A percentile compares a stretch with the other conserved stretches of the same genome.
These are phyloP conservation scores for Backusella psychrophila DNA, from an alignment of 192 early-diverging fungal species.

Conservation along the genomic window DNA sequence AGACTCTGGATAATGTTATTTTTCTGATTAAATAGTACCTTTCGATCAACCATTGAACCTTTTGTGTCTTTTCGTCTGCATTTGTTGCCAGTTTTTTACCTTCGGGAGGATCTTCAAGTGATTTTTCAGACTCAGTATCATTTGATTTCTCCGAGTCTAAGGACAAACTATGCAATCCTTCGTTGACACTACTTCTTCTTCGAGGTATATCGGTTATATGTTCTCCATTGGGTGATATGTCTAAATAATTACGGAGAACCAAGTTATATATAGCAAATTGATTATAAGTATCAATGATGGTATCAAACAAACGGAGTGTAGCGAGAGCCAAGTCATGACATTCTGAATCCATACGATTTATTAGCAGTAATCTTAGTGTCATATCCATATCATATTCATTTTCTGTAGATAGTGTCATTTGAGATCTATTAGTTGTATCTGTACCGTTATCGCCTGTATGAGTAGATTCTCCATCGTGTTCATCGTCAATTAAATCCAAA, in stretches of 20 bases:
- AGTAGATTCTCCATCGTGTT: constrained; percentile 5
- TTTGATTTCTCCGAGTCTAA: not conserved
- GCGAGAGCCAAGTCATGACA: constrained; percentile 46
- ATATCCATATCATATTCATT: constrained; percentile 12
- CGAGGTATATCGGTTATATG: constrained; percentile 21
- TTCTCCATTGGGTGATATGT: constrained; percentile 29
- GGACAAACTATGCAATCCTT: constrained; percentile 4
- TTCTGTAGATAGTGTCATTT: constrained; percentile 4
- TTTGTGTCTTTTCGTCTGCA: constrained; percentile 29
- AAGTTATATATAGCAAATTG: constrained; percentile 60
- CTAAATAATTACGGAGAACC: constrained; percentile 54
- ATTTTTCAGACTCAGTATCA: not conserved
- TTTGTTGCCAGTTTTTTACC: constrained; percentile 2
- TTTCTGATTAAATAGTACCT: constrained; percentile 10
- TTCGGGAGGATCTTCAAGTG: constrained; percentile 14
- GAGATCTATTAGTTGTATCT: not conserved
- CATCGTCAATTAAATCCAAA: constrained; percentile 16
- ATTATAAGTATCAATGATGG: constrained; percentile 54
- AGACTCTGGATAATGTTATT: not conserved
- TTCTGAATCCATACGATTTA: constrained; percentile 33
- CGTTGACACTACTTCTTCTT: not conserved
- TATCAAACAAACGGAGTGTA: constrained; percentile 58
- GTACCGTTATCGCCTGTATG: not conserved
- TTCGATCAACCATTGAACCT: constrained; percentile 36
- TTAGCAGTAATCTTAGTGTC: constrained; percentile 44